phyloP scores from a whole-genome alignment of 1,284 basidiomycete species.

The Ceratobasidium theobromae region DNA sequence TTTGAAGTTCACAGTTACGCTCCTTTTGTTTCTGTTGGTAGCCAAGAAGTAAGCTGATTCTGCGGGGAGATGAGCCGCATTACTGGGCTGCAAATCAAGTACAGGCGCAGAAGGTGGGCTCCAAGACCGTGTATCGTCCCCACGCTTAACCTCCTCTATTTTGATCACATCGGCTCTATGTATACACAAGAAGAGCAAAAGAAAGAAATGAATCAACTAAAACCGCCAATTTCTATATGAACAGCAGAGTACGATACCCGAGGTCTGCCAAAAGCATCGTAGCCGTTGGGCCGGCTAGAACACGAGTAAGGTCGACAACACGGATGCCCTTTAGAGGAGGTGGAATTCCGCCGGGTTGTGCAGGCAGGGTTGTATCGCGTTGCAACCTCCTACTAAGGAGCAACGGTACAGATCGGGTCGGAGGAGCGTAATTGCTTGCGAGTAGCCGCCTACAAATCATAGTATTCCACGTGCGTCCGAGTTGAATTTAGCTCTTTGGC shows the following conservation, averaged over 20 bases:
- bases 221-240: too few species aligned
- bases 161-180: slow-evolving; percentile 89
- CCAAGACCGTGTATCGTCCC: slow-evolving; percentile 92
- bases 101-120: slow-evolving; percentile 73
- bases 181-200: too few species aligned
- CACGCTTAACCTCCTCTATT: slow-evolving; percentile 74
- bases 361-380: not conserved
- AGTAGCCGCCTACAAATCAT: not conserved
- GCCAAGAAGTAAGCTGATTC: slow-evolving; percentile 94
- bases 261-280: slow-evolving; percentile 89
- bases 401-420: not conserved
- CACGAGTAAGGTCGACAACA: slow-evolving; percentile 84
- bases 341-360: slow-evolving; percentile 52
- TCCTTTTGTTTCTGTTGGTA: slow-evolving; percentile 87
- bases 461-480: too few species aligned
- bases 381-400: not conserved
- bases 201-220: too few species aligned
- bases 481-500: not conserved
- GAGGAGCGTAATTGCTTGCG: not conserved
- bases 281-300: slow-evolving; percentile 85
- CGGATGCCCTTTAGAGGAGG: slow-evolving; percentile 79
- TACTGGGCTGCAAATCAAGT: slow-evolving; percentile 50
- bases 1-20: slow-evolving; percentile 89
- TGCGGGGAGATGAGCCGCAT: slow-evolving; percentile 70
- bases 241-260: too few species aligned